Base-by-base conservation (phyloP, 352 stramenopile genomes). In the Phytophthora cajani region DNA sequence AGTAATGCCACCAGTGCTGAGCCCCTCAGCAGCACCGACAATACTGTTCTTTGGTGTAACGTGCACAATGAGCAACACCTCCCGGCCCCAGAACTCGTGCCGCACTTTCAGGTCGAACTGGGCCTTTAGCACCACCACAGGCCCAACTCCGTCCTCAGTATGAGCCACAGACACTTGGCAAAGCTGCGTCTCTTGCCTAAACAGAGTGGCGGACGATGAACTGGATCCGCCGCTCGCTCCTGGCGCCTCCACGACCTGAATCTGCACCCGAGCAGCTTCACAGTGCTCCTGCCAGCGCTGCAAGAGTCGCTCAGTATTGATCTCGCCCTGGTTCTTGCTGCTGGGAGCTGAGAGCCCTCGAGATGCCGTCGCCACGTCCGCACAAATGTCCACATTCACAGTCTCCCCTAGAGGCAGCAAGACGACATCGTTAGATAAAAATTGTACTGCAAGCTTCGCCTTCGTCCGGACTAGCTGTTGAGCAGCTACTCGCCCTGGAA, bases 81-180 rank as follows among this genome's bases (percentile, higher is more conserved):
- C 59, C 19, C 79, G 82, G 32, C 75, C 61, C 85, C 79, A 91
- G 72, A 81, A 85, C 71, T 92, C 82, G 42, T 79, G 83, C 51
- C 77, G 82, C 56, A 91, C 72, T 42, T 79, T 84, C n/a, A 92
- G 56, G 44, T 84, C 83, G 46, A 88, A 84, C 46, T 89, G 64
- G n/a, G 80, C 69, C 21, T 74, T 76, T 1, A 86, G 68, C 51
- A 80, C 64, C 50, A 78, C 67, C n/a, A 64, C 44, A 62, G 12
- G 12, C 21, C 17, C 53, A 52, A 27, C 0, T 46, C 19, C 42
- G 12, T 53, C 19, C 16, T 79, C 72, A 17, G 3, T 5, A 2
- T 57, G 11, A 32, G 52, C 46, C 30, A 74, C 52, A 27, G 64
- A 73, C 12, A 79, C 62, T n/a, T 83, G 58, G 53, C 59, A 63